Conservation (phyloP, 495 filamentous ascomycete genomes). For the Neurospora africana region DNA sequence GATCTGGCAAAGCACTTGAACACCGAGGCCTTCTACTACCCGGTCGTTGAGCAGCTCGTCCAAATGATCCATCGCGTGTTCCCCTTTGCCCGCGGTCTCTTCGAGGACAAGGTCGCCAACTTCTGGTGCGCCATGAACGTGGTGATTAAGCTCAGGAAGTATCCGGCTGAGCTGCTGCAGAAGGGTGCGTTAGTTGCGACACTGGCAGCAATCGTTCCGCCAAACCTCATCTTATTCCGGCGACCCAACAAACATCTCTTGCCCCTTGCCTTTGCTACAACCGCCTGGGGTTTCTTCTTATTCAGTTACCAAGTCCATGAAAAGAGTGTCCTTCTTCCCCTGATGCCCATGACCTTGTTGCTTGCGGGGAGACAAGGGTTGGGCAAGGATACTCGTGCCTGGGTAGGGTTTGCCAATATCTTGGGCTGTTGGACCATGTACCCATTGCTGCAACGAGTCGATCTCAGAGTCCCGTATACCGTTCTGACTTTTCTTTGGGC, state of each 20-base stretch:
- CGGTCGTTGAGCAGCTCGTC: conserved; percentile 58
- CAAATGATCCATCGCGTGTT: conserved; percentile 87
- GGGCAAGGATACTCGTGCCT: conserved; percentile 62
- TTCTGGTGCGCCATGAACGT: conserved; percentile 92
- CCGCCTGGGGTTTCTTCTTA: conserved; percentile 93
- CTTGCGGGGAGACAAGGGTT: conserved; percentile 69
- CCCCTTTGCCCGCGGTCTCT: conserved; percentile 85
- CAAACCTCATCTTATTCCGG: conserved; percentile 68
- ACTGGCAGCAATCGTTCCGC: conserved; percentile 60
- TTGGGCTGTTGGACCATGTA: conserved; percentile 92
- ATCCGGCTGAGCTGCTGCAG: conserved; percentile 57
- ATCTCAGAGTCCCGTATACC: conserved; percentile 70
- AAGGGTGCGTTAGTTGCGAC: conserved; percentile 68
- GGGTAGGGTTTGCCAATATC: conserved; percentile 88
- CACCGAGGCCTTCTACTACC: conserved; percentile 56
- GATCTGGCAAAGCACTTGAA: conserved; percentile 49
- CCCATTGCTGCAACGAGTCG: conserved; percentile 76
- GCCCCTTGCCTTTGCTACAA: conserved; percentile 66
- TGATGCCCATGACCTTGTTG: conserved; percentile 83
- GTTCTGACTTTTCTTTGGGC: conserved; percentile 80
- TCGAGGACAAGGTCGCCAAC: conserved; percentile 98
- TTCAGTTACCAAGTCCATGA: conserved; percentile 98
- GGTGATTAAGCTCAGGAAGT: conserved; percentile 70
- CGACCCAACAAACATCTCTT: conserved; percentile 67
- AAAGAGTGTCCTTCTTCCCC: conserved; percentile 84